Percentiles rank a stretch among this genome's conserved stretches.
phyloP scores from a whole-genome alignment of 2,329 filamentous ascomycete genomes.

The Scleromitrula shiraiana region DNA sequence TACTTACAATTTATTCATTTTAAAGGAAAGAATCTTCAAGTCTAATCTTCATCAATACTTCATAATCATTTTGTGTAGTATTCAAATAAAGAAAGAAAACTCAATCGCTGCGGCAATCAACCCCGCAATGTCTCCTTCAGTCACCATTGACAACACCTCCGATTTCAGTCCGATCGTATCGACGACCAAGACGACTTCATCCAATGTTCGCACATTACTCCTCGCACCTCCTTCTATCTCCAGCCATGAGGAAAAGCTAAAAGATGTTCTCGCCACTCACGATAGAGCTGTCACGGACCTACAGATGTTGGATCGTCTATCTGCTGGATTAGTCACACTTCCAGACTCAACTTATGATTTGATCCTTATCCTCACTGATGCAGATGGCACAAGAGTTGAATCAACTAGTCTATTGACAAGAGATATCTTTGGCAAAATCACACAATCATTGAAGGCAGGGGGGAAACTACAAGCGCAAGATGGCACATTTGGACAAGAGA shows the following conservation, averaged over 20 bases:
- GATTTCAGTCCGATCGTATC: slow-evolving; percentile 23
- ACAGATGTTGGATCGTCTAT: slow-evolving; percentile 94
- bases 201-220: slow-evolving; percentile 58
- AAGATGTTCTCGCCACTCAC: slow-evolving; percentile 60
- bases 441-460: slow-evolving; percentile 61
- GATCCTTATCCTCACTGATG: slow-evolving; percentile 75
- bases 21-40: background rate
- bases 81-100: background rate
- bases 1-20: too few species aligned
- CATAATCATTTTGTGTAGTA: too few species aligned
- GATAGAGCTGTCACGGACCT: slow-evolving; percentile 75
- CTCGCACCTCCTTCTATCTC: slow-evolving; percentile 87
- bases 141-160: slow-evolving; percentile 26
- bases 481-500: slow-evolving; percentile 44
- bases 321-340: slow-evolving; percentile 70
- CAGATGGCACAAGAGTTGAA: slow-evolving; percentile 57
- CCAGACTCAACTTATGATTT: slow-evolving; percentile 72
- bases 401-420: slow-evolving; percentile 57
- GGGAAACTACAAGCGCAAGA: slow-evolving; percentile 64
- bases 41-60: background rate
- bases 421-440: slow-evolving; percentile 59
- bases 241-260: slow-evolving; percentile 71
- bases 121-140: slow-evolving; percentile 25
- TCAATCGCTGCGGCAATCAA: background rate
- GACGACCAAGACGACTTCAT: slow-evolving; percentile 17